Evolutionary conservation across 2,329 filamentous ascomycete genomes (phyloP).

Genomic region (Leptographium wingfieldii): DNA sequence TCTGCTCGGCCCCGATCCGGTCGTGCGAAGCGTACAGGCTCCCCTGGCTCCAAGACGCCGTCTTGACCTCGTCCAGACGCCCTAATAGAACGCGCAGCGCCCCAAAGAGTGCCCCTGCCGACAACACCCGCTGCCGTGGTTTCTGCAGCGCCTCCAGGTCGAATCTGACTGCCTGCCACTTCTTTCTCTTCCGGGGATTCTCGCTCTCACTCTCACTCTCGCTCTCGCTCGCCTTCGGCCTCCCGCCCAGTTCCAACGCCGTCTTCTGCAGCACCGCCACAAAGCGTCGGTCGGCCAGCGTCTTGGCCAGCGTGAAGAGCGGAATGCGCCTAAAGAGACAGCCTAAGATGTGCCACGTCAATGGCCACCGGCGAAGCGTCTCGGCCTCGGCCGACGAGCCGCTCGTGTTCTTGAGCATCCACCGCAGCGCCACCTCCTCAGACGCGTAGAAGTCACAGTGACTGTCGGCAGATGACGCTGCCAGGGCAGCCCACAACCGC

Average conservation of each 20-base stretch:
- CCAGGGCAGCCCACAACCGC: constrained; percentile 35
- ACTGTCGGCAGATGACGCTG: constrained; percentile 21
- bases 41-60: constrained; percentile 10
- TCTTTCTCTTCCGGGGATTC: constrained; percentile 34
- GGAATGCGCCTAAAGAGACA: constrained; percentile 53
- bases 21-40: constrained; percentile 15
- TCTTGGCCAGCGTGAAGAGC: constrained; percentile 54
- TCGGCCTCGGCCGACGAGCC: constrained; percentile 33
- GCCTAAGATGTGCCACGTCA: constrained; percentile 49
- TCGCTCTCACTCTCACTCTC: constrained; percentile 15
- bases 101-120: constrained; percentile 34
- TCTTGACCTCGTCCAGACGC: constrained; percentile 25
- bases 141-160: constrained; percentile 28
- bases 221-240: constrained; percentile 13
- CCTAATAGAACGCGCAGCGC: constrained; percentile 33
- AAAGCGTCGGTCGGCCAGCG: constrained; percentile 59
- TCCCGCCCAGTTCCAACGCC: constrained; percentile 41
- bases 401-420: constrained; percentile 51
- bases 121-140: constrained; percentile 28
- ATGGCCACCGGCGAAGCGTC: constrained; percentile 39
- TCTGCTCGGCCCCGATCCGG: constrained; percentile 43
- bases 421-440: constrained; percentile 46
- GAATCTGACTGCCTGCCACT: constrained; percentile 23
- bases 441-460: constrained; percentile 35
- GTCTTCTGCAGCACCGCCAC: constrained; percentile 52